phyloP scores from a whole-genome alignment of 768 basidiomycete species.

The Boletus rubescentipes region DNA sequence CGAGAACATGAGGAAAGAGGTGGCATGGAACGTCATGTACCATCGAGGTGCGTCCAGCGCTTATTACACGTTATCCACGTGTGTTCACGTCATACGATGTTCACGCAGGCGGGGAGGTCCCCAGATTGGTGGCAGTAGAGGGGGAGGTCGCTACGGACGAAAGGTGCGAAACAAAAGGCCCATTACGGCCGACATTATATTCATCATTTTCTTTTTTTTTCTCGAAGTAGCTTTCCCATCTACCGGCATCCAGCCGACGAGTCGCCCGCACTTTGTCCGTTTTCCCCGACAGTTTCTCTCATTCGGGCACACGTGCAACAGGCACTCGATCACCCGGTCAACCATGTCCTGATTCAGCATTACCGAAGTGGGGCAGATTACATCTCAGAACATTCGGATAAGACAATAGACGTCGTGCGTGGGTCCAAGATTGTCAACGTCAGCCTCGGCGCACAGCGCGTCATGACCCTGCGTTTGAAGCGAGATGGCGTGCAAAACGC shows the following conservation, averaged over 20 bases:
- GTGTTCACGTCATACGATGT: constrained; percentile 2
- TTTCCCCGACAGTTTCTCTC: constrained; percentile 63
- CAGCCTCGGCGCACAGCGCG: constrained; percentile 73
- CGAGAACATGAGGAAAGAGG: constrained; percentile 58
- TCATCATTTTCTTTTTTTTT: not conserved
- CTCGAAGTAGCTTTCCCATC: constrained; percentile 57
- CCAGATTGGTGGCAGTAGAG: constrained; percentile 61
- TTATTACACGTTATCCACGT: not conserved
- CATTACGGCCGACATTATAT: constrained; percentile 9
- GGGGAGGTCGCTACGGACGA: constrained; percentile 52
- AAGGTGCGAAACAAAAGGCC: constrained; percentile 35
- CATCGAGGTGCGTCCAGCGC: constrained; percentile 56
- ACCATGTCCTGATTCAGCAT: constrained; percentile 81
- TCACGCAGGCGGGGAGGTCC: constrained; percentile 68
- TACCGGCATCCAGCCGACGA: constrained; percentile 84
- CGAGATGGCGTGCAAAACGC: constrained; percentile 39
- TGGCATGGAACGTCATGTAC: constrained; percentile 71
- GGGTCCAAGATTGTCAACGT: constrained; percentile 80
- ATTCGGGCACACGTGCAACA: constrained; percentile 66
- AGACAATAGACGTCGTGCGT: constrained; percentile 77
- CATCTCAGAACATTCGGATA: constrained; percentile 86
- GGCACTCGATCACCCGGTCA: constrained; percentile 62
- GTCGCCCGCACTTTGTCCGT: constrained; percentile 64
- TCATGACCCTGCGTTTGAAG: constrained; percentile 74
- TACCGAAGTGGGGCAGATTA: constrained; percentile 79